Base-by-base conservation (phyloP, 2,329 filamentous ascomycete genomes). In the Epichloe gansuensis region DNA sequence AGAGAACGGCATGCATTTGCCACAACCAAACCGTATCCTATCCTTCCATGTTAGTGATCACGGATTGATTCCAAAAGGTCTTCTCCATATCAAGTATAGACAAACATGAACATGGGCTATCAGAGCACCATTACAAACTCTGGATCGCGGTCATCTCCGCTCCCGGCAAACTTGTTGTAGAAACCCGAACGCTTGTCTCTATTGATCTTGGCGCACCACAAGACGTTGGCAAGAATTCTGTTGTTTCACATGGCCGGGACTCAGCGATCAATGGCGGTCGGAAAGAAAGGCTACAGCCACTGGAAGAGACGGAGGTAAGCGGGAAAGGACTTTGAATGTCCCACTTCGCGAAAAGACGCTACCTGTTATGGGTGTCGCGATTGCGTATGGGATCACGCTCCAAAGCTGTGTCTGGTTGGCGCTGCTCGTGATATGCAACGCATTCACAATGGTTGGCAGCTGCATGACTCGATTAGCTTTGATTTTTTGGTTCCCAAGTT, bases 181-280 rank as follows among this genome's bases (percentile, higher is more conserved):
- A 79, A 82, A 1, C 81, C 81, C 4, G 58, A 67, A 12, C 63
- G 68, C 67, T 85, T 85, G 59, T 84, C 81, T 7, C 67, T 69
- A 59, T 85, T 85, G 27, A 84, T 71, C 64, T 82, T 85, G 55
- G 66, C 68, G 58, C 81, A 84, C 66, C 80, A 82, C 0, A 81
- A 59, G 2, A 85, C 75, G 57, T 84, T 85, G 43, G 44, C 36
- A 21, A 47, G 17, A 25, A 43, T 51, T 5, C 50, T 51, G 23
- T 11, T 36, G 27, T 27, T 25, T 7, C 23, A n/a, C 35, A 9
- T 9, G 27, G 8, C 27, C 27, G 8, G 27, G 8, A 31, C 27
- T 31, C 27, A 31, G 27, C 27, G 27, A 9, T 9, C 27, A 31
- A 31, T 31, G 27, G 27, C 27, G 27, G 9, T 31, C 27, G 27